phyloP scores from a whole-genome alignment of 768 basidiomycete genomes.

The Termitomyces sp. region DNA sequence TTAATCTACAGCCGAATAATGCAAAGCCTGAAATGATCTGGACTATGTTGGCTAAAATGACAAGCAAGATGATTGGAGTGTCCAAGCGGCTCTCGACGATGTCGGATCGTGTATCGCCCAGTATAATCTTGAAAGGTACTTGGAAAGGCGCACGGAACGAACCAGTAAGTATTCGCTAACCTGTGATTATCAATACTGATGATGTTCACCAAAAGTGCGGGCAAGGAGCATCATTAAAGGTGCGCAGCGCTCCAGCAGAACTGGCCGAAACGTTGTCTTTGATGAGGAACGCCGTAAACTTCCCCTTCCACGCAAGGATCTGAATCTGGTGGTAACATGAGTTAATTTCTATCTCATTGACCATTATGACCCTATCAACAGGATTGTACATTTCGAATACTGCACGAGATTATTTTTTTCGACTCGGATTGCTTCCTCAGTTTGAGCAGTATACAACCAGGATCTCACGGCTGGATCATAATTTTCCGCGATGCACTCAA shows the following conservation, averaged over 20 bases:
- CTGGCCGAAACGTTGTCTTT: background rate
- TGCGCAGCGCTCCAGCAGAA: background rate
- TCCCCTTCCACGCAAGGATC: constrained; percentile 2
- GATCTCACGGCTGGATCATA: constrained; percentile 11
- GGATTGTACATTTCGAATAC: background rate
- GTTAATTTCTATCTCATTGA: too few relatives aligned
- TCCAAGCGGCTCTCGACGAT: background rate
- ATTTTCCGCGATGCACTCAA: constrained; percentile 11
- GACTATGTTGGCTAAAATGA: background rate
- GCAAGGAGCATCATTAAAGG: constrained; percentile 1
- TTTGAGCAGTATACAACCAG: constrained; percentile 7
- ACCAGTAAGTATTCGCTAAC: background rate
- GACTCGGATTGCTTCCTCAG: constrained; percentile 9
- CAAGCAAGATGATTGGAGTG: background rate
- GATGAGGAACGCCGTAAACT: background rate
- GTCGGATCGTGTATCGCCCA: background rate
- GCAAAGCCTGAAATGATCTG: background rate
- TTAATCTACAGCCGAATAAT: background rate
- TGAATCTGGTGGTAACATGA: background rate
- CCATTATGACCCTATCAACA: background rate
- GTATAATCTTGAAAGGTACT: background rate
- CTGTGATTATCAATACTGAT: background rate
- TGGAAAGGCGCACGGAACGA: background rate
- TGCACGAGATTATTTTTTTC: constrained; percentile 10
- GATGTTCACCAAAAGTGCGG: background rate